Evolutionary conservation across 306 rosid genomes (phyloP), one percentile per base, ranked within the genome.

Genomic region (Macrotyloma uniflorum): DNA sequence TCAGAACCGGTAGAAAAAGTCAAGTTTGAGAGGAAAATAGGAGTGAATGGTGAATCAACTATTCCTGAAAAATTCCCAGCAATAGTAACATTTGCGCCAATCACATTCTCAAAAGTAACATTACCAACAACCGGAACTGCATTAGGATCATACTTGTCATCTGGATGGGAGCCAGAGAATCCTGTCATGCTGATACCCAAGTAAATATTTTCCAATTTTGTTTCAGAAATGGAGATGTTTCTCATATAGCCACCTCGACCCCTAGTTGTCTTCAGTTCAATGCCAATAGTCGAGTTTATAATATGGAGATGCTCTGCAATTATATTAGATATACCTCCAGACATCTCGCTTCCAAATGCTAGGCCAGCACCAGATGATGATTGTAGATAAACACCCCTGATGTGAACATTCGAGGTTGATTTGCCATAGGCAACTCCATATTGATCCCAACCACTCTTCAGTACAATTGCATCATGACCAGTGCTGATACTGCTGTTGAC

Each of bases 391-490:
- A 90, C 90, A 11, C 50, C 72, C 23, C 74, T 80, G 42, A 90
- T 89, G 79, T 86, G 87, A 40, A 85, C 86, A 63, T 33, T 82
- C 9, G 72, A 70, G 46, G 90, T 87, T 12, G 91, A 83, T 84
- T 81, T 85, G 22, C 87, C 91, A 57, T 63, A 87, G 28, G 86
- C 47, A 24, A 89, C 65, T 16, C 93, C 96, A 62, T 89, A 91
- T 76, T 85, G 85, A 79, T 91, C 96, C 96, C 93, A 89, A 20
- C 96, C 93, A 75, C 96, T 91, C 85, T 91, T 89, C 13, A 91
- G 85, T 12, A 61, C 90, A 53, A 91, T 84, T 22, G 87, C 90
- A 83, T 91, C 93, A 53, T 85, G 78, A 10, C 93, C 88, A 54
- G 70, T 84, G 81, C 82, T 89, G 40, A 91, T 85, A 75, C 80